These are phyloP conservation scores for Malus hybrid DNA, from an alignment of 331 rosid species.

Conservation along the genomic window DNA sequence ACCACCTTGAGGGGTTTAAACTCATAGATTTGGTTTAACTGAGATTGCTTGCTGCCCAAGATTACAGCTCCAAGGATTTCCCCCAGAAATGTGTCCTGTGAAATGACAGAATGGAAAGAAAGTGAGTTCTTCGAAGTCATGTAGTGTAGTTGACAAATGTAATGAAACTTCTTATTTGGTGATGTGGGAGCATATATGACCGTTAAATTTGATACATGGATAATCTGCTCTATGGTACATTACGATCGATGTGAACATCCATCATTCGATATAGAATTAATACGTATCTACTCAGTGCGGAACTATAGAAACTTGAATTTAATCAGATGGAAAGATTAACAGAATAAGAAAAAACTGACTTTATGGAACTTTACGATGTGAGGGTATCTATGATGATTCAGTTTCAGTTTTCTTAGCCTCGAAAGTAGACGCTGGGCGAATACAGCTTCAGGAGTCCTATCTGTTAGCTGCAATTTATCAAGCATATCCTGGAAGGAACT, in stretches of 20 bases:
- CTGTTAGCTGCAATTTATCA: conserved; percentile 4
- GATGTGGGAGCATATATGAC: too few relatives aligned
- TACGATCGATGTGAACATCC: too few relatives aligned
- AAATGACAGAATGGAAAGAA: neutral
- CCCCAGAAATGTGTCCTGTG: conserved; percentile 62
- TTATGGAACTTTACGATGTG: conserved; percentile 47
- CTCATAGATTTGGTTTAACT: conserved; percentile 29
- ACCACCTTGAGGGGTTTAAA: conserved; percentile 35
- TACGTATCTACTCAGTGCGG: neutral
- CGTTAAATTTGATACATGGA: too few relatives aligned
- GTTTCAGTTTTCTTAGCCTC: conserved; percentile 39
- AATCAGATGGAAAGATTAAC: neutral
- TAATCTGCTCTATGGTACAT: too few relatives aligned
- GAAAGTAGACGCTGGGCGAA: conserved; percentile 39
- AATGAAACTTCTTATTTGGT: too few relatives aligned
- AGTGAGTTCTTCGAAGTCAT: too few relatives aligned
- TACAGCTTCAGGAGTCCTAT: conserved; percentile 47
- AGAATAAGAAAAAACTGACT: neutral
- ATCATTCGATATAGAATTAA: too few relatives aligned
- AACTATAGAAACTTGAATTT: neutral
- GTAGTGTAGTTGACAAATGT: too few relatives aligned
- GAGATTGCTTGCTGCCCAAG: conserved; percentile 3
- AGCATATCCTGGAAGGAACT: conserved; percentile 40
- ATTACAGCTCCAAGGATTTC: conserved; percentile 24
- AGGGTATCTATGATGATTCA: conserved; percentile 39